Conservation (phyloP, 2,329 filamentous ascomycete genomes). For the Aureobasidium melanogenum region DNA sequence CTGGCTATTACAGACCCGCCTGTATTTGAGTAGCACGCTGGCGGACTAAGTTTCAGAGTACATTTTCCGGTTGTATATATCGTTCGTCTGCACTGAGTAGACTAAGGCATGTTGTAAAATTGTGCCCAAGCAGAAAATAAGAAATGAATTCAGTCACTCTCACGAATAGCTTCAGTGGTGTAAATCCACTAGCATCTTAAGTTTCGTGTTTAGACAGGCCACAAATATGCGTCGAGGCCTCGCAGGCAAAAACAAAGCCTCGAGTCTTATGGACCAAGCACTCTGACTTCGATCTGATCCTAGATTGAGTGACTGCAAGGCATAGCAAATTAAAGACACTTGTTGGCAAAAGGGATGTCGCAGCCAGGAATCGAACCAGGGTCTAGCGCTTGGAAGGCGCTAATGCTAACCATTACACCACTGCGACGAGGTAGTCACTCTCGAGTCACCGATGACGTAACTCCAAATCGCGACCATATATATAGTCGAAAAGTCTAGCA, state of each 20-base stretch:
- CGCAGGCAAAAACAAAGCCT: neutral
- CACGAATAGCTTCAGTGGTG: too few relatives aligned
- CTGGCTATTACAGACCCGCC: conserved; percentile 26
- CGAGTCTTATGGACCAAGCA: too few relatives aligned
- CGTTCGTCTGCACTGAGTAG: too few relatives aligned
- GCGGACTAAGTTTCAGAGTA: conserved; percentile 27
- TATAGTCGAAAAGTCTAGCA: too few relatives aligned
- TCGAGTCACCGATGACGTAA: too few relatives aligned
- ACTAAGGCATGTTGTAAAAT: too few relatives aligned
- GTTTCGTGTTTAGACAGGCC: neutral
- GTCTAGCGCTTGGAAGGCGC: conserved; percentile 1
- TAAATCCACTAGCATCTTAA: too few relatives aligned
- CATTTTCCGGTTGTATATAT: conserved; percentile 13
- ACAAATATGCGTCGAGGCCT: neutral
- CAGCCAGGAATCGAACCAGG: conserved; percentile 6
- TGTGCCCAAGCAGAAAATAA: too few relatives aligned
- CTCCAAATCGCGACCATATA: too few relatives aligned
- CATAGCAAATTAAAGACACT: neutral
- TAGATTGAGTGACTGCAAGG: too few relatives aligned
- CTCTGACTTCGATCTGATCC: neutral
- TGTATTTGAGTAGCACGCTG: conserved; percentile 18
- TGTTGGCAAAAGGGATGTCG: neutral
- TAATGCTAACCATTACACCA: conserved; percentile 6
- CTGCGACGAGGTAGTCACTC: neutral
- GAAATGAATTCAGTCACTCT: too few relatives aligned